Conservation (phyloP, 805 yeast genomes). For the Wickerhamomyces sydowiorum region DNA sequence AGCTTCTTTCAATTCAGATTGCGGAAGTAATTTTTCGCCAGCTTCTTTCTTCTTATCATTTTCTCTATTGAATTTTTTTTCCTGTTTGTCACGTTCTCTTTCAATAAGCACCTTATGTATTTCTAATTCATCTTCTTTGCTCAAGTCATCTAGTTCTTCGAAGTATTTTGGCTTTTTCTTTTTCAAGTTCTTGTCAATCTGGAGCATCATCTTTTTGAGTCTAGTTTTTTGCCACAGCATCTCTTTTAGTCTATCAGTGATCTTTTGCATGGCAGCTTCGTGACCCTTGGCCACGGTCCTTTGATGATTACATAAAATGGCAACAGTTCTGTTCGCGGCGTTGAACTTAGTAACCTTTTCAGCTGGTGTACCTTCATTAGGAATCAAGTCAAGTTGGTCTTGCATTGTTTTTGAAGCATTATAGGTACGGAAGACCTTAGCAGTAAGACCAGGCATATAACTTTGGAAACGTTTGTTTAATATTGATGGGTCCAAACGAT, state of each 20-base stretch:
- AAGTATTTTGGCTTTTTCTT: conserved; percentile 54
- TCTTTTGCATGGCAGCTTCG: conserved; percentile 73
- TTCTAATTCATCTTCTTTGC: conserved; percentile 54
- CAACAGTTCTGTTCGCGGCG: conserved; percentile 94
- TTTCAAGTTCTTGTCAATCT: conserved; percentile 48
- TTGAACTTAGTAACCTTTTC: conserved; percentile 85
- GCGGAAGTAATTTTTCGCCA: conserved; percentile 44
- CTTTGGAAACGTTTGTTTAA: conserved; percentile 83
- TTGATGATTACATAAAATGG: conserved; percentile 95
- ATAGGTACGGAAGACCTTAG: conserved; percentile 95
- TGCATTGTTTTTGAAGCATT: conserved; percentile 97
- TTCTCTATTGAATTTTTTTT: conserved; percentile 66
- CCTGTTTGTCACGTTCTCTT: conserved; percentile 58
- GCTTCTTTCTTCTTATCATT: conserved; percentile 67
- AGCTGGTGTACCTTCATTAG: conserved; percentile 81
- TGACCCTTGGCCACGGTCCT: conserved; percentile 85
- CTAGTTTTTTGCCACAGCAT: conserved; percentile 80
- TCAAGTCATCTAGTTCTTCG: conserved; percentile 59
- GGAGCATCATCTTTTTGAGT: conserved; percentile 62
- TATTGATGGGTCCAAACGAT: conserved; percentile 76
- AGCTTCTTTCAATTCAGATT: conserved; percentile 53
- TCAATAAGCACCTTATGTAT: conserved; percentile 57
- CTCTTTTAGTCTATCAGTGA: conserved; percentile 71
- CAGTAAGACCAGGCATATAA: conserved; percentile 90
- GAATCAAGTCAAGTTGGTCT: conserved; percentile 79